Evolutionary conservation across 2,329 filamentous ascomycete genomes (phyloP).

Genomic region (Colletotrichum paranaense): DNA sequence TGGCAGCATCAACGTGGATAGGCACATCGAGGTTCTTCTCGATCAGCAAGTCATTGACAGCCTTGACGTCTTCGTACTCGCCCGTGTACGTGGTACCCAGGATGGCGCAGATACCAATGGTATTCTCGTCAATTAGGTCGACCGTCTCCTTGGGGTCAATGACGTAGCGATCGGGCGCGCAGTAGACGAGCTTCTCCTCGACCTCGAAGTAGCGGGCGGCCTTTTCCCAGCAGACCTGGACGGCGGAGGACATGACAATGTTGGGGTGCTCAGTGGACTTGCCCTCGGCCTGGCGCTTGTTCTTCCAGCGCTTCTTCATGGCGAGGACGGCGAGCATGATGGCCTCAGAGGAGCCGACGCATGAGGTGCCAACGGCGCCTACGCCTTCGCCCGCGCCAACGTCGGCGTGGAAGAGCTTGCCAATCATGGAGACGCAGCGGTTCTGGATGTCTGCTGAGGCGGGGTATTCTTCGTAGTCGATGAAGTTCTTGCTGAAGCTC

Average conservation of each 20-base stretch:
- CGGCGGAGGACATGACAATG: conserved; percentile 94
- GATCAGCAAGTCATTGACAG: conserved; percentile 87
- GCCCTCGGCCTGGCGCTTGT: conserved; percentile 83
- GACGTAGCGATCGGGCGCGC: conserved; percentile 69
- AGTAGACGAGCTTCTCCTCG: conserved; percentile 84
- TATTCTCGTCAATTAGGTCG: conserved; percentile 72
- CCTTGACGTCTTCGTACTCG: conserved; percentile 94
- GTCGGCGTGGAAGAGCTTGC: conserved; percentile 86
- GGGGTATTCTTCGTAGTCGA: conserved; percentile 88
- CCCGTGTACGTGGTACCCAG: conserved; percentile 95
- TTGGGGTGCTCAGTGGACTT: conserved; percentile 87
- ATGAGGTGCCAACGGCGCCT: conserved; percentile 85
- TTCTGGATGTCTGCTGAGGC: conserved; percentile 89
- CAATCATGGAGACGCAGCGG: conserved; percentile 92
- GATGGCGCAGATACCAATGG: conserved; percentile 92
- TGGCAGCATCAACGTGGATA: conserved; percentile 94
- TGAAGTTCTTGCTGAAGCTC: conserved; percentile 94
- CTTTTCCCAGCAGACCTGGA: conserved; percentile 99
- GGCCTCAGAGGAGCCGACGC: conserved; percentile 89
- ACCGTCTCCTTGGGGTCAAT: conserved; percentile 73
- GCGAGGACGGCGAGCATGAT: conserved; percentile 86
- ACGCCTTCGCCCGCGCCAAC: conserved; percentile 59
- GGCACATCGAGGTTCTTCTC: conserved; percentile 81
- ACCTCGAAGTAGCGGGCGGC: conserved; percentile 90
- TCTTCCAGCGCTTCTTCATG: conserved; percentile 97